Evolutionary conservation across 2,329 filamentous ascomycete genomes (phyloP), one percentile per base, ranked within the genome.

Genomic region (Berkeleyomyces basicola): DNA sequence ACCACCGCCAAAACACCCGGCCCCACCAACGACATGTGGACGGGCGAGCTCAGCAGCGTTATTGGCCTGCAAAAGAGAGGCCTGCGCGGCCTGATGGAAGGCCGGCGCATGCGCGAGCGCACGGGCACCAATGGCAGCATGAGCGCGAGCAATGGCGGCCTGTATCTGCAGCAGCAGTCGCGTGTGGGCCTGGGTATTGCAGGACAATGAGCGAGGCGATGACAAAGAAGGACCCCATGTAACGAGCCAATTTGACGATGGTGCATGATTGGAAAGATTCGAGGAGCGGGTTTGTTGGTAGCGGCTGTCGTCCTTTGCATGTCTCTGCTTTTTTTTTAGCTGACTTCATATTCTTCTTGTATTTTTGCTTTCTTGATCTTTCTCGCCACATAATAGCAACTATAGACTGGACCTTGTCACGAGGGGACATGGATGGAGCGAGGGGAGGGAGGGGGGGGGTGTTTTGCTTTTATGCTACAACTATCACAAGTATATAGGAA

Each of bases 31-130:
- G 87, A 90, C 67, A 77, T 92, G 0, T 99, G 93, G 92, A 77
- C 81, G 69, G 85, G 86, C 64, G 82, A 95, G 75, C 73, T 92
- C 42, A 91, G 88, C 75, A 89, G 89, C 58, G 92, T 97, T 2
- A 95, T 99, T 67, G 93, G 93, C 0, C 72, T 99, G 67, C 93
- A 99, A 77, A 99, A 99, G 77, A 81, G 93, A 61, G 93, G 93
- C 0, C 73, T 99, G 43, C 80, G 92, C 64, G 93, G 93, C 0
- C 73, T 99, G 67, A 97, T 99, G 93, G 93, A 97, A 73, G 92
- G 92, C 3, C 78, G 92, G 53, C 80, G 92, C 65, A 84, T 96
- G 77, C 79, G 91, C 53, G 90, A 95, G 72, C 78, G 89, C 66
- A 79, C 77, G 2, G 79, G 78, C 7, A 79, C 77, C 31, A 67